A percentile compares a stretch with the other conserved stretches of the same genome.
Conservation (phyloP, 2,329 filamentous ascomycete species). For the Trichoderma simmonsii region DNA sequence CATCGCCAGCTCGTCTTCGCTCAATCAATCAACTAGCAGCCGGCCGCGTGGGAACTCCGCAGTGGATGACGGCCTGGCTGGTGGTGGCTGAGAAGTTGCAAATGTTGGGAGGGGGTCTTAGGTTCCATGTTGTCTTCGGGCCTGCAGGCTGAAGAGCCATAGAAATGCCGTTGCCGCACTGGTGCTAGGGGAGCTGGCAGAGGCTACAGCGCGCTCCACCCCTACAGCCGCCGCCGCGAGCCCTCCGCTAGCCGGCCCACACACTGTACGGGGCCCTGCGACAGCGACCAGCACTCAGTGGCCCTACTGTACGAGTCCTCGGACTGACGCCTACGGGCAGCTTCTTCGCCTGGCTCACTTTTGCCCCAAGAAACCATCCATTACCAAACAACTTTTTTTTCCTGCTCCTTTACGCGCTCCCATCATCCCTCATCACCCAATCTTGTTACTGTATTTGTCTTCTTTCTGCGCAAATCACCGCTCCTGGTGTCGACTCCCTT, state of each 20-base stretch:
- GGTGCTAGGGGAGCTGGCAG: conserved; percentile 13
- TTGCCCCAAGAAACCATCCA: conserved; percentile 18
- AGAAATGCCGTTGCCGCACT: conserved; percentile 1
- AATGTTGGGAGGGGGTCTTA: background rate
- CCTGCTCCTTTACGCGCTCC: background rate
- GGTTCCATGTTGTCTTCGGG: background rate
- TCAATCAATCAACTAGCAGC: background rate
- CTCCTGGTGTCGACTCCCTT: background rate
- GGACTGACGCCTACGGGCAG: conserved; percentile 1
- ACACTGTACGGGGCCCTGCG: conserved; percentile 16
- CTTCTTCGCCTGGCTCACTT: conserved; percentile 12
- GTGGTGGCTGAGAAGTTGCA: conserved; percentile 4
- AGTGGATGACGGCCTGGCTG: conserved; percentile 8
- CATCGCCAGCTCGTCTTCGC: background rate
- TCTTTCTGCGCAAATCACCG: conserved; percentile 11
- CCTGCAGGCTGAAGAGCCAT: background rate
- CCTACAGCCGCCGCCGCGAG: conserved; percentile 7
- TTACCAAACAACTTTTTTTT: conserved; percentile 12
- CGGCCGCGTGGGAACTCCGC: background rate
- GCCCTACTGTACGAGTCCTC: background rate
- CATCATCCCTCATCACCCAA: conserved; percentile 6
- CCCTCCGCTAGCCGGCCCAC: conserved; percentile 11
- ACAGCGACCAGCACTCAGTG: background rate
- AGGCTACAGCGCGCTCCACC: conserved; percentile 10
- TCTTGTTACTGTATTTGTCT: background rate